These are phyloP conservation scores for Trichoderma aggressivum DNA, from an alignment of 2,329 filamentous ascomycete genomes.

Conservation along the genomic window DNA sequence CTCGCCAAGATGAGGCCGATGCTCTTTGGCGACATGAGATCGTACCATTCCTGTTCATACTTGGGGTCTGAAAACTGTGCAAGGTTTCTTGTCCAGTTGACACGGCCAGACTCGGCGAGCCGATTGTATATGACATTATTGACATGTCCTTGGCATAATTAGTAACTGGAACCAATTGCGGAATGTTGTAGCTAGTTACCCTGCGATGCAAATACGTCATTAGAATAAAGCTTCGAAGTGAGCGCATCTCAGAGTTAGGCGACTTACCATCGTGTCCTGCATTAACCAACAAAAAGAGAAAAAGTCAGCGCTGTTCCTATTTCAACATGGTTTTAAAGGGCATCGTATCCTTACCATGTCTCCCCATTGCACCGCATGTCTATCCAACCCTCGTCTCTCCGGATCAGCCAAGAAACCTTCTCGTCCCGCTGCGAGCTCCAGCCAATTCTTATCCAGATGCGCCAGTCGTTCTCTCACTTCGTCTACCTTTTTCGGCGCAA, in stretches of 20 bases:
- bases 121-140: constrained; percentile 84
- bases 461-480: constrained; percentile 21
- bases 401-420: constrained; percentile 68
- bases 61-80: constrained; percentile 56
- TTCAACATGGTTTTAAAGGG: not conserved
- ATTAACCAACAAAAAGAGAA: not conserved
- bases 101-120: constrained; percentile 76
- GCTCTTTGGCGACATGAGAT: constrained; percentile 63
- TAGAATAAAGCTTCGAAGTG: not conserved
- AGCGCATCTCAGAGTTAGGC: not conserved
- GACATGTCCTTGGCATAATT: constrained; percentile 55
- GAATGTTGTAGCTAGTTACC: not conserved
- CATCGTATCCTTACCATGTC: constrained; percentile 79
- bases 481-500: not conserved
- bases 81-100: constrained; percentile 74
- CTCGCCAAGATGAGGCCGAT: constrained; percentile 75
- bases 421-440: constrained; percentile 66
- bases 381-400: constrained; percentile 58
- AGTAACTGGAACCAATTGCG: not conserved
- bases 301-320: not conserved
- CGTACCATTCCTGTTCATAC: constrained; percentile 62
- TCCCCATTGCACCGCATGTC: constrained; percentile 73
- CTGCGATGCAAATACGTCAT: not conserved
- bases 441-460: constrained; percentile 54
- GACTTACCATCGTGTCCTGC: constrained; percentile 13